Percentiles rank a stretch among this genome's conserved stretches.
These are phyloP conservation scores for Zangia roseola DNA, from an alignment of 768 basidiomycete genomes.

Conservation along the genomic window DNA sequence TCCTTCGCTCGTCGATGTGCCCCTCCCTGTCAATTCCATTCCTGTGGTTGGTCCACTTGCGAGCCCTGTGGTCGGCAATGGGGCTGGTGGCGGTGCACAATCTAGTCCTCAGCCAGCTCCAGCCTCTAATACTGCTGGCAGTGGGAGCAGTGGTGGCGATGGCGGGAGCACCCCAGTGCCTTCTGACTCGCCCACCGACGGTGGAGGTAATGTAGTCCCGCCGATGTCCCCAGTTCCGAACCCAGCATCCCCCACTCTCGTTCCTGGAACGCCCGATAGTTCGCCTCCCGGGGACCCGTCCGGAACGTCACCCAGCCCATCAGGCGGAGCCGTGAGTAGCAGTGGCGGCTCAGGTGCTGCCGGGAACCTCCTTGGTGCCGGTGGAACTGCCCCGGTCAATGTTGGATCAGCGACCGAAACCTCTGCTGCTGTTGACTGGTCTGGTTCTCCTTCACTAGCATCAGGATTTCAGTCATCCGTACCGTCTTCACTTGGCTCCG, in stretches of 20 bases:
- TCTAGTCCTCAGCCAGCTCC: slow-evolving; percentile 3
- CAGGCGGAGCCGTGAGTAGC: neutral
- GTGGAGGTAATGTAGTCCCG: neutral
- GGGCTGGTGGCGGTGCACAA: neutral
- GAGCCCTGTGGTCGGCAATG: slow-evolving; percentile 33
- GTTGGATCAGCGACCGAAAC: neutral
- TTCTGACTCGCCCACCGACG: neutral
- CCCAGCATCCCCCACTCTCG: neutral
- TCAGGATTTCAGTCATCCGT: neutral
- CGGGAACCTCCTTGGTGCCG: neutral
- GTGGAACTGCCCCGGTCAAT: neutral
- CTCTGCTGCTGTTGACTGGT: neutral
- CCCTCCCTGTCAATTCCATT: slow-evolving; percentile 31
- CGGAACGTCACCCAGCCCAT: neutral
- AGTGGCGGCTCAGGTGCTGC: neutral
- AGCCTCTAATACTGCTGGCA: neutral
- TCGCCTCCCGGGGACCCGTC: neutral
- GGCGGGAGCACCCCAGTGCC: neutral
- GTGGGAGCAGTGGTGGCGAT: neutral
- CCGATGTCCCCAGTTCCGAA: neutral
- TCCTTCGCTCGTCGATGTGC: slow-evolving; percentile 38
- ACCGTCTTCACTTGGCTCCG: slow-evolving; percentile 5
- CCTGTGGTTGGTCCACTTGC: slow-evolving; percentile 41
- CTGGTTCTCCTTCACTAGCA: neutral
- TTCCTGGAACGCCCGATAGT: neutral